Evolutionary conservation across 305 asterid genomes (phyloP).

Genomic region (Fraxinus xanthoxyloides): DNA sequence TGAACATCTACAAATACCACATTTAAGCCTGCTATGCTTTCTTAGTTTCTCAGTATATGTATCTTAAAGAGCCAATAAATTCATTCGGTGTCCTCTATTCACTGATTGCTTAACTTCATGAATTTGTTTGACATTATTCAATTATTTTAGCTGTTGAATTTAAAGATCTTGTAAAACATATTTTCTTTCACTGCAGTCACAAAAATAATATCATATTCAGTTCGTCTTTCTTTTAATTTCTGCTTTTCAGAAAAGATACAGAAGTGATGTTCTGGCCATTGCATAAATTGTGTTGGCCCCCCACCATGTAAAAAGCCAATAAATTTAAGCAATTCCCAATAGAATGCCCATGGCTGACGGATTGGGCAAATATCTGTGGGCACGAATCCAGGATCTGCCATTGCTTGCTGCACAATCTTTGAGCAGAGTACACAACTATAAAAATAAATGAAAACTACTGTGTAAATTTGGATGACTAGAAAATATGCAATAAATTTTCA

Average conservation of each 20-base stretch:
- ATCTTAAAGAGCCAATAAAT: background rate
- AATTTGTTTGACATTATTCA: background rate
- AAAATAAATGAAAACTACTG: background rate
- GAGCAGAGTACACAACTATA: background rate
- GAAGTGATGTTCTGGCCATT: background rate
- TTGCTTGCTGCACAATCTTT: background rate
- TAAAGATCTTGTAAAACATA: background rate
- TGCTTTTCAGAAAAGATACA: background rate
- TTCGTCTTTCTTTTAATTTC: background rate
- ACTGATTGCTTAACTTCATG: background rate
- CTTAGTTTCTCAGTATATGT: background rate
- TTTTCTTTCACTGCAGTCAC: background rate
- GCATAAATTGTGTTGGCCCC: background rate
- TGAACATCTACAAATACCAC: background rate
- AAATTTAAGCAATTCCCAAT: background rate
- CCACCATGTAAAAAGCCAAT: background rate
- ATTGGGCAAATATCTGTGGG: background rate
- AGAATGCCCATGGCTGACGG: background rate
- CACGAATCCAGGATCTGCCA: background rate
- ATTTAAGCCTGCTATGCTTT: background rate
- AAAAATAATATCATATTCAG: background rate
- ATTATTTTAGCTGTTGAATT: background rate
- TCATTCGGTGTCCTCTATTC: background rate
- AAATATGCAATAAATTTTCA: background rate
- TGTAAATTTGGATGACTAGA: background rate